Evolutionary conservation across 2,329 filamentous ascomycete species (phyloP), one percentile per base, ranked within the genome.

Genomic region (Penicillium sp.): DNA sequence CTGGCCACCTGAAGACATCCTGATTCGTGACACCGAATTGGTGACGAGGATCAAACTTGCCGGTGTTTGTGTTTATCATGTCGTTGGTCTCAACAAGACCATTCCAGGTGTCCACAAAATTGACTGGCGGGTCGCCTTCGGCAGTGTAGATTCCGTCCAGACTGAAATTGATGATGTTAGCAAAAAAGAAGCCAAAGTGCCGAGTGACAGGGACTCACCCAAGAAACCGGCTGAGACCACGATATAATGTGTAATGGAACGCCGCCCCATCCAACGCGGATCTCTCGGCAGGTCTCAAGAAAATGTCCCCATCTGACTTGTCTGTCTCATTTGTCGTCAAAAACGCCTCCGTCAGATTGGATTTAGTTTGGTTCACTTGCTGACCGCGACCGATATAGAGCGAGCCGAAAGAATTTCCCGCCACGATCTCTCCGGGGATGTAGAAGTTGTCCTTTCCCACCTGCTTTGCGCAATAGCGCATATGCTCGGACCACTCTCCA

Each of bases 11-110:
- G 64, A 87, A 83, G 10, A 87, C 83, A 66, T 87, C 85, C 70
- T 87, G 84, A 64, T 87, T 87, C 9, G 83, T 84, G 2, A 80
- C 78, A 43, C 84, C 84, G 64, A 80, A 86, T 77, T 87, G 80
- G 63, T 87, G 84, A 3, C 84, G 78, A 3, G 85, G 85, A 60
- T 87, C 84, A 54, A 85, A 84, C 47, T 79, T 67, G 24, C 83
- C 83, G 2, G 81, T 85, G 63, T 84, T 81, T 1, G 81, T 75
- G 59, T 86, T 86, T 55, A 82, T 72, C 57, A 86, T 69, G 63
- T 86, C 83, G 58, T 86, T 85, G 2, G 81, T 80, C 48, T 75
- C 63, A n/a, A 85, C 64, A 67, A 86, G 81, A 21, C 76, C 69
- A 53, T 82, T 77, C 83, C 83, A 86, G 38, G 79, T 70, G 24